Evolutionary conservation across 768 basidiomycete genomes (phyloP).

Genomic region (Strobilomyces dryophilus): DNA sequence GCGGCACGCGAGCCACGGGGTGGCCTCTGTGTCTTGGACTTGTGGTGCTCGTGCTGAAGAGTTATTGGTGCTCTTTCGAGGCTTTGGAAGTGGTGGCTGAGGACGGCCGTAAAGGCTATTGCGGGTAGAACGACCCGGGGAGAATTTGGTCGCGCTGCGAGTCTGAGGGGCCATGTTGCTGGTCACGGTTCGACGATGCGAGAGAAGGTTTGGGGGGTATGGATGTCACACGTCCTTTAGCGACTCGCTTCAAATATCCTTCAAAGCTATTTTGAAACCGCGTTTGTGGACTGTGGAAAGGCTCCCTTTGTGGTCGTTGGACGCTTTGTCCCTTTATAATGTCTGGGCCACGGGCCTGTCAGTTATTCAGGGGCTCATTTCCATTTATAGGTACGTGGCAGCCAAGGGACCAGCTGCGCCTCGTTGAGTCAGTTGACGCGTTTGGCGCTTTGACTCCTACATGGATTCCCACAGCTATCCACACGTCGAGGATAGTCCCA

Average conservation of each 20-base stretch:
- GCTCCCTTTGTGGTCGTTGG: conserved; percentile 14
- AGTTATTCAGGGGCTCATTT: conserved; percentile 17
- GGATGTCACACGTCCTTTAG: not conserved
- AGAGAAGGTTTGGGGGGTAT: not conserved
- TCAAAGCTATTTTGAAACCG: conserved; percentile 14
- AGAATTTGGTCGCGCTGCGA: conserved; percentile 14
- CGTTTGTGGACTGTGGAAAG: conserved; percentile 2
- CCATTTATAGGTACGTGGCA: conserved; percentile 21
- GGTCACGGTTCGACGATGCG: not conserved
- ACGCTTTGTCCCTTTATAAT: conserved; percentile 22
- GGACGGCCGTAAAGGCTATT: conserved; percentile 23
- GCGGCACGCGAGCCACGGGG: conserved; percentile 20
- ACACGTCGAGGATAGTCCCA: too few relatives aligned
- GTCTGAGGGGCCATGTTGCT: conserved; percentile 26
- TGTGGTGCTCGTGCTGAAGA: not conserved
- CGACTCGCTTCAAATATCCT: conserved; percentile 23
- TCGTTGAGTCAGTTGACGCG: not conserved
- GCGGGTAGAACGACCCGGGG: conserved; percentile 17
- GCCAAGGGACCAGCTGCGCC: not conserved
- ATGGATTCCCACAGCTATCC: not conserved
- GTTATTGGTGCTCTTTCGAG: conserved; percentile 2
- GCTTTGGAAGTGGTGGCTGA: conserved; percentile 2
- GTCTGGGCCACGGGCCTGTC: conserved; percentile 5
- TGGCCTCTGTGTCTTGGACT: not conserved
- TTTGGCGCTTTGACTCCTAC: conserved; percentile 20